phyloP scores from a whole-genome alignment of 2,329 filamentous ascomycete species.

The Tricladium varicosporioides region DNA sequence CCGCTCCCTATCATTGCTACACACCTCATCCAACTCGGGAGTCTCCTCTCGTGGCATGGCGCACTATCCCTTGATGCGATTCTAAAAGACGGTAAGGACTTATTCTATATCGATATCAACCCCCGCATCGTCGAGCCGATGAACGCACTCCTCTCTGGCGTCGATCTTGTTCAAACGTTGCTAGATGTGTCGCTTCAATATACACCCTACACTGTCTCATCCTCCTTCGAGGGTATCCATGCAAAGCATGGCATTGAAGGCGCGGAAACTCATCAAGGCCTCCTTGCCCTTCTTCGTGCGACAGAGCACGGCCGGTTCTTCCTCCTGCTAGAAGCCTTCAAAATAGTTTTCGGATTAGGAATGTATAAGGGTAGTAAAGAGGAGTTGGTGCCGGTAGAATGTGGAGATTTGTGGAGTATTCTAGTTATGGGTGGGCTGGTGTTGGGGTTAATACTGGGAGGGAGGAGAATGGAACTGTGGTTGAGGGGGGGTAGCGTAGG shows the following conservation, averaged over 20 bases:
- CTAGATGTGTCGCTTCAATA: not conserved
- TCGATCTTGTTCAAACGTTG: slow-evolving; percentile 3
- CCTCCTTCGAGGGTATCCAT: too few relatives aligned
- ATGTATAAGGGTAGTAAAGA: slow-evolving; percentile 1
- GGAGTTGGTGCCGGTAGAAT: not conserved
- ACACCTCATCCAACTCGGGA: slow-evolving; percentile 1
- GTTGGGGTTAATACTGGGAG: not conserved
- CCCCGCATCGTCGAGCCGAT: slow-evolving; percentile 11
- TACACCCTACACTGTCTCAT: not conserved
- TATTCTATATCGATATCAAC: slow-evolving; percentile 8
- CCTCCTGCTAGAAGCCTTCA: slow-evolving; percentile 1
- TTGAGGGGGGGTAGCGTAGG: not conserved
- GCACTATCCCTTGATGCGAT: slow-evolving; percentile 9
- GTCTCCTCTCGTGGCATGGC: slow-evolving; percentile 5
- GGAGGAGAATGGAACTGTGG: not conserved
- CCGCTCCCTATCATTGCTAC: not conserved
- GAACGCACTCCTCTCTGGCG: slow-evolving; percentile 3
- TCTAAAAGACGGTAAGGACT: not conserved
- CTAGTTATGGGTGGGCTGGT: not conserved
- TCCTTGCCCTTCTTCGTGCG: not conserved
- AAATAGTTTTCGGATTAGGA: not conserved
- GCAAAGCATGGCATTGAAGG: slow-evolving; percentile 4
- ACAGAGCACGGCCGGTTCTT: not conserved
- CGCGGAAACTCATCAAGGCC: slow-evolving; percentile 1
- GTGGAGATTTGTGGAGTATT: not conserved